Evolutionary conservation across 2,329 filamentous ascomycete species (phyloP).

Genomic region (Gaeumannomyces sp.): DNA sequence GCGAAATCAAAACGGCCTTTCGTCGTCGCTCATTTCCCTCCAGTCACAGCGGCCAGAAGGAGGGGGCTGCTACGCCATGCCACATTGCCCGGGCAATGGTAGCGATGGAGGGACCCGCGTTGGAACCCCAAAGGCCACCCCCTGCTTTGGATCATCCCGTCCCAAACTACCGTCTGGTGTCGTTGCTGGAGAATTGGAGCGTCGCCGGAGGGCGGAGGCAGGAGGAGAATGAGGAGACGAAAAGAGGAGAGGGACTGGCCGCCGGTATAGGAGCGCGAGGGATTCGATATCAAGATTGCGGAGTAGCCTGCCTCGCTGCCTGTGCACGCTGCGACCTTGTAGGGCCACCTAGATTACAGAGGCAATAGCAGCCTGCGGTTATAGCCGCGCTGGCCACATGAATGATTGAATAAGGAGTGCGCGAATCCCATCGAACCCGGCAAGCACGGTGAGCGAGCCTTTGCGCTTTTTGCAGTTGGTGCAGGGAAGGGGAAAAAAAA

Average conservation of each 20-base stretch:
- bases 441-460: background rate
- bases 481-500: background rate
- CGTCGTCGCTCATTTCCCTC: background rate
- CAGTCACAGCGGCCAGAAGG: background rate
- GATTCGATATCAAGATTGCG: constrained; percentile 1
- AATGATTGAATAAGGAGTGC: background rate
- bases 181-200: background rate
- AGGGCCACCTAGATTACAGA: background rate
- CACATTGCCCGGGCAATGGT: background rate
- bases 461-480: background rate
- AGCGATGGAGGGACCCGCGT: background rate
- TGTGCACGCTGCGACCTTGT: background rate
- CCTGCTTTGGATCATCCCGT: background rate
- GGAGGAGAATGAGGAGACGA: background rate
- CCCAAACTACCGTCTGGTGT: background rate
- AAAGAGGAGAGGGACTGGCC: background rate
- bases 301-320: background rate
- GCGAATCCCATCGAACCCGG: background rate
- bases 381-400: background rate
- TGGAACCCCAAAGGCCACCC: background rate
- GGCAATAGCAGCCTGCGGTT: background rate
- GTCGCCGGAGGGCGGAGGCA: background rate
- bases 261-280: background rate
- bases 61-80: background rate
- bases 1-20: background rate